phyloP scores from a whole-genome alignment of 2,329 filamentous ascomycete species.

The Arthrobotrys pseudoclavata region DNA sequence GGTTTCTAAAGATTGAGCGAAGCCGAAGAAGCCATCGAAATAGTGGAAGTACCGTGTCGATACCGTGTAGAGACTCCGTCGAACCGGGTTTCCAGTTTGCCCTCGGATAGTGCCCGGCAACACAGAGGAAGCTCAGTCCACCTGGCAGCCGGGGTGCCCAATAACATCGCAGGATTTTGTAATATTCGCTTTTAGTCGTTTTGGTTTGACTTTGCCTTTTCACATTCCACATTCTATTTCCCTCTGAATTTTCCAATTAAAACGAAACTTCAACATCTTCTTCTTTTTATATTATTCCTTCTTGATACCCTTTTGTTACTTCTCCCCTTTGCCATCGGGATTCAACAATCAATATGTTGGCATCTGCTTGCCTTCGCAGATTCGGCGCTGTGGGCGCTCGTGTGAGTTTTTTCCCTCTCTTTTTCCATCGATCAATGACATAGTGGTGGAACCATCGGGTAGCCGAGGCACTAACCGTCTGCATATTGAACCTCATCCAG shows the following conservation, averaged over 20 bases:
- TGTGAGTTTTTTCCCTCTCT: conserved; percentile 58
- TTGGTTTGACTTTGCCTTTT: conserved; percentile 20
- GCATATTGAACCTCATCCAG: conserved; percentile 23
- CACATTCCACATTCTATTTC: conserved; percentile 34
- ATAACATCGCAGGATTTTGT: conserved; percentile 60
- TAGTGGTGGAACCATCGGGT: conserved; percentile 39
- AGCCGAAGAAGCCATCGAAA: conserved; percentile 20
- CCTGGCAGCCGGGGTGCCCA: conserved; percentile 55
- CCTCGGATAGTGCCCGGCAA: conserved; percentile 60
- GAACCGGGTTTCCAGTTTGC: conserved; percentile 49
- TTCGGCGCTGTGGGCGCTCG: conserved; percentile 54
- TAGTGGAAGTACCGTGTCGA: conserved; percentile 2
- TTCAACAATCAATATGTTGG: conserved; percentile 43
- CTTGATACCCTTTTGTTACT: conserved; percentile 61
- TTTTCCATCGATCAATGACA: conserved; percentile 37
- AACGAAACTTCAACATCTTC: conserved; percentile 14
- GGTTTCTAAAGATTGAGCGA: conserved; percentile 6
- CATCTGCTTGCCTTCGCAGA: conserved; percentile 59
- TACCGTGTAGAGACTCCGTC: conserved; percentile 31
- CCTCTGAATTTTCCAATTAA: conserved; percentile 17
- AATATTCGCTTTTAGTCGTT: conserved; percentile 48
- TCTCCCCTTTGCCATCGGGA: conserved; percentile 31
- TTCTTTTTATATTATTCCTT: conserved; percentile 10
- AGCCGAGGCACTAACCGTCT: conserved; percentile 52
- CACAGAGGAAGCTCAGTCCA: conserved; percentile 44